Percentiles rank a stretch among this genome's conserved stretches.
These are phyloP conservation scores for Fusarium napiforme DNA, from an alignment of 2,329 filamentous ascomycete species.

Conservation along the genomic window DNA sequence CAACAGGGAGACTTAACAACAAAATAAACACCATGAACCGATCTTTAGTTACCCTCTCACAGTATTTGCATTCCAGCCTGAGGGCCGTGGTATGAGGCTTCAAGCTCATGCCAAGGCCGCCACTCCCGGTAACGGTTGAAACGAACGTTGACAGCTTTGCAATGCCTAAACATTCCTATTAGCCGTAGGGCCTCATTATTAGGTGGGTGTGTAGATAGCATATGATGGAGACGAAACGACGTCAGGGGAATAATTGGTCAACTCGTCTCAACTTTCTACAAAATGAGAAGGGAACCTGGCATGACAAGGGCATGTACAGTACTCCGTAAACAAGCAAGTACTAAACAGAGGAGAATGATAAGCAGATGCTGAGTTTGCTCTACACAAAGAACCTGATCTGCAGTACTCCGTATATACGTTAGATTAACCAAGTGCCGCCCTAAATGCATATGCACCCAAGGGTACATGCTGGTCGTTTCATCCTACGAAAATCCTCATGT, in stretches of 20 bases:
- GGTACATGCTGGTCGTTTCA: background rate
- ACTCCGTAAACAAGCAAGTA: background rate
- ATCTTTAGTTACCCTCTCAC: background rate
- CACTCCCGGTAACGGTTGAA: slow-evolving; percentile 35
- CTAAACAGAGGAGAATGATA: background rate
- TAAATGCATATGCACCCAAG: background rate
- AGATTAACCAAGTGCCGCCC: background rate
- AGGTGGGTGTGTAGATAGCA: background rate
- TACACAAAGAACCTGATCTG: background rate
- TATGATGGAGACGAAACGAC: background rate
- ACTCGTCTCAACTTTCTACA: background rate
- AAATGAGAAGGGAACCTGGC: background rate
- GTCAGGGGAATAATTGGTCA: background rate
- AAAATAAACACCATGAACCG: background rate
- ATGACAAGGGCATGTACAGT: slow-evolving; percentile 4
- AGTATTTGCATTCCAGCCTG: slow-evolving; percentile 21
- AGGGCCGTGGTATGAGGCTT: background rate
- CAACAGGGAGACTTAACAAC: background rate
- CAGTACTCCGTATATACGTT: background rate
- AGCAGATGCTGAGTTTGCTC: background rate
- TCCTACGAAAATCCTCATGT: background rate
- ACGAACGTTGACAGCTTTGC: slow-evolving; percentile 19
- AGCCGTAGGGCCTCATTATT: background rate
- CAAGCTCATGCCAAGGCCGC: slow-evolving; percentile 29
- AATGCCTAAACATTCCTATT: slow-evolving; percentile 25